phyloP scores from a whole-genome alignment of 75 land plant species.

The Cryptomeria japonica region DNA sequence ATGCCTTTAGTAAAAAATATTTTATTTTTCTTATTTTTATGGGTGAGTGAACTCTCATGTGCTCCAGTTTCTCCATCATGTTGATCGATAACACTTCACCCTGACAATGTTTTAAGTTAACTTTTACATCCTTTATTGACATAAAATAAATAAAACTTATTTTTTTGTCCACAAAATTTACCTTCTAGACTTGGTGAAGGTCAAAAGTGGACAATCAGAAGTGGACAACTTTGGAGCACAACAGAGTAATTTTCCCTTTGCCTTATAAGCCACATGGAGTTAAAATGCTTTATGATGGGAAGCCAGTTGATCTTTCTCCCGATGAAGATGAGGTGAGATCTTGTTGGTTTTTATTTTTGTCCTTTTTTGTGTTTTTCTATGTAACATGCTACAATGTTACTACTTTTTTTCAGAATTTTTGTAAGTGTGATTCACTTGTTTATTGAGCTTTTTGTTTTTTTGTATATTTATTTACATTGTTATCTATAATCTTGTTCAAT shows the following conservation, averaged over 20 bases:
- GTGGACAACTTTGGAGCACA: slow-evolving; percentile 89
- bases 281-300: slow-evolving; percentile 85
- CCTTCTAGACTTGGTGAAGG: slow-evolving; percentile 79
- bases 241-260: slow-evolving; percentile 94
- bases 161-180: slow-evolving; percentile 15
- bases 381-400: neutral
- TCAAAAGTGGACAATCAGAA: too few species aligned
- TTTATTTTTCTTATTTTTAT: neutral
- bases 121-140: neutral
- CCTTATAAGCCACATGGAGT: slow-evolving; percentile 91
- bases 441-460: neutral
- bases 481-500: neutral
- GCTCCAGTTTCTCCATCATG: neutral
- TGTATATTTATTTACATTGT: neutral
- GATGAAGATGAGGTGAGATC: slow-evolving; percentile 84
- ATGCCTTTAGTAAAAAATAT: neutral
- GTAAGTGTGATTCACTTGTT: neutral
- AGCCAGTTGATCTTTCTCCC: slow-evolving; percentile 83
- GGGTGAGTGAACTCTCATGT: neutral
- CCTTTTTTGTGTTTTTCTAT: too few species aligned
- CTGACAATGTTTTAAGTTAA: neutral
- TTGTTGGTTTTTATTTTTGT: neutral
- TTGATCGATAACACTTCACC: neutral
- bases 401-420: neutral
- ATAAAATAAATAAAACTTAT: neutral